A percentile compares a stretch with the other conserved stretches of the same genome.
Conservation (phyloP, 768 basidiomycete species). For the Mycena kentingensis region DNA sequence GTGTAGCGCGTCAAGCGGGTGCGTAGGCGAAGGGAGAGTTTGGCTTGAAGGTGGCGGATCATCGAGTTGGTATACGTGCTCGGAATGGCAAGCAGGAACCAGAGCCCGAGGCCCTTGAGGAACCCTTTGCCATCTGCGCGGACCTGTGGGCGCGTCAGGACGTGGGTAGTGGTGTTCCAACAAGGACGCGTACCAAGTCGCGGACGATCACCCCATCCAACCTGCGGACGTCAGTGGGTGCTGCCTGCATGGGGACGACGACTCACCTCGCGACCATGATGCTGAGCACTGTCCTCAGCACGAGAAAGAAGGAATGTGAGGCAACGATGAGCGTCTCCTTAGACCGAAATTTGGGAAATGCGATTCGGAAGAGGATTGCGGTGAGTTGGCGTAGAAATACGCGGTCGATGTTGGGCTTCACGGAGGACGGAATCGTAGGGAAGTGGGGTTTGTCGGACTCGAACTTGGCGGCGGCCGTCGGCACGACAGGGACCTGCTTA, state of each 20-base stretch:
- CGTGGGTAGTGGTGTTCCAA: background rate
- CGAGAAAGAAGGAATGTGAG: slow-evolving; percentile 82
- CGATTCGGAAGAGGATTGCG: slow-evolving; percentile 71
- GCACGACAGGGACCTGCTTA: slow-evolving; percentile 44
- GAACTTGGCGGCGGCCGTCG: slow-evolving; percentile 54
- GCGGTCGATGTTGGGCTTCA: slow-evolving; percentile 68
- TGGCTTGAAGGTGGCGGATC: slow-evolving; percentile 89
- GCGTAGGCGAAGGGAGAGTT: slow-evolving; percentile 78
- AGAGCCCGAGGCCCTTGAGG: slow-evolving; percentile 74
- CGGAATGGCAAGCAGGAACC: slow-evolving; percentile 90
- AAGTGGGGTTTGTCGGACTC: slow-evolving; percentile 59
- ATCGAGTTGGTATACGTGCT: slow-evolving; percentile 96
- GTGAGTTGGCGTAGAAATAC: slow-evolving; percentile 72
- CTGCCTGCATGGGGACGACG: background rate
- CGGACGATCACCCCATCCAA: slow-evolving; percentile 89
- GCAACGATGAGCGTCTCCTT: slow-evolving; percentile 75
- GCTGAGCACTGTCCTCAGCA: slow-evolving; percentile 84
- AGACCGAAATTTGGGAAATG: slow-evolving; percentile 60
- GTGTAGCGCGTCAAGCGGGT: slow-evolving; percentile 89
- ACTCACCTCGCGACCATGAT: slow-evolving; percentile 69
- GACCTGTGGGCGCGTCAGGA: slow-evolving; percentile 40
- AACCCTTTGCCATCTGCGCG: slow-evolving; percentile 87
- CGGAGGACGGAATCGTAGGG: slow-evolving; percentile 50
- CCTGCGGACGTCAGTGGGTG: too few relatives aligned
- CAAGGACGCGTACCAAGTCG: slow-evolving; percentile 59